Conservation (phyloP, 805 yeast species). For the Ogataea allantospora region DNA sequence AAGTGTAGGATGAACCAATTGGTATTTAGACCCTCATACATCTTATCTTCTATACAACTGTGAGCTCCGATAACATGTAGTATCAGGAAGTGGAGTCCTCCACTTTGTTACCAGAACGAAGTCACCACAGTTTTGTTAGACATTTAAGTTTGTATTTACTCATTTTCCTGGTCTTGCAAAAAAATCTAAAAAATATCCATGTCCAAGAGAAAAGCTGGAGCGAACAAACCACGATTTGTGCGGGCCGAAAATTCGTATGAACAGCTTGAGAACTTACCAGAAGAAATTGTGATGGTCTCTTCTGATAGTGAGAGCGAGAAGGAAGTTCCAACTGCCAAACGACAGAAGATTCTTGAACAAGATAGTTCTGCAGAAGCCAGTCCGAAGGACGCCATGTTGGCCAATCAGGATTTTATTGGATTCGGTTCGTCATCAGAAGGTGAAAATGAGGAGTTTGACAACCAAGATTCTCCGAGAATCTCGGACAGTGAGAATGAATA, state of each 20-base stretch:
- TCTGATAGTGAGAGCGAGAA: constrained; percentile 10
- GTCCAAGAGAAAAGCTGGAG: constrained; percentile 7
- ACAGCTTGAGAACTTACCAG: constrained; percentile 2
- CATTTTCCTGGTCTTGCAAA: not conserved
- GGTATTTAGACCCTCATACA: too few relatives aligned
- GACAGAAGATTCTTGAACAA: constrained; percentile 9
- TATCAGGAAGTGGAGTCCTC: too few relatives aligned
- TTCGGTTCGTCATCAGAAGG: constrained; percentile 51
- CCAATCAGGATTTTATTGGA: constrained; percentile 53
- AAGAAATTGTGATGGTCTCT: constrained; percentile 6
- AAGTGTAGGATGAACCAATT: too few relatives aligned
- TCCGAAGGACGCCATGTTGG: constrained; percentile 38
- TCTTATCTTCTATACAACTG: too few relatives aligned
- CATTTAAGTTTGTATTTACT: too few relatives aligned
- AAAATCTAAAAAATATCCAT: constrained; percentile 5
- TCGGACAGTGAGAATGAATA: constrained; percentile 38
- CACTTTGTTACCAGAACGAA: too few relatives aligned
- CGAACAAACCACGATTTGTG: constrained; percentile 6
- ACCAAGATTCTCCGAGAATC: constrained; percentile 31
- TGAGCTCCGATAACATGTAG: too few relatives aligned
- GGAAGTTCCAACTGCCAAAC: constrained; percentile 15
- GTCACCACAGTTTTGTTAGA: too few relatives aligned
- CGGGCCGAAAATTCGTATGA: constrained; percentile 6
- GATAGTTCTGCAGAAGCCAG: too few relatives aligned
- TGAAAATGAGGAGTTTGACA: constrained; percentile 29